Conservation (phyloP, 352 stramenopile species). For the Phytophthora cryptogea region DNA sequence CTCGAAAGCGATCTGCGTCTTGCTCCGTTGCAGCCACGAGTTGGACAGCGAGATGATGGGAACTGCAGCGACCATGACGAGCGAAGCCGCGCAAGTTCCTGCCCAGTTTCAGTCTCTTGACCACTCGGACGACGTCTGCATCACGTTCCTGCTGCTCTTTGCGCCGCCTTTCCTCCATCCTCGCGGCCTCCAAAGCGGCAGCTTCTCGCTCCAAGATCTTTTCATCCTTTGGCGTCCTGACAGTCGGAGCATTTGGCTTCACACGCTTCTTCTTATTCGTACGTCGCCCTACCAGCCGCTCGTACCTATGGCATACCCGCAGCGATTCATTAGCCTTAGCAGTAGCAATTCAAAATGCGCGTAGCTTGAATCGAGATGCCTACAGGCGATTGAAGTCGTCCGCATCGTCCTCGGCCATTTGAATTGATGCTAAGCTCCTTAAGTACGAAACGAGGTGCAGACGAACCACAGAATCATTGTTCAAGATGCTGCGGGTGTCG, state of each 20-base stretch:
- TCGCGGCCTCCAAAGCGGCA: constrained; percentile 1
- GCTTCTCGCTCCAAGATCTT: constrained; percentile 4
- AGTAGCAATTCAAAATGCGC: neutral
- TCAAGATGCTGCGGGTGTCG: constrained; percentile 61
- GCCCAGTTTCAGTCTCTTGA: constrained; percentile 24
- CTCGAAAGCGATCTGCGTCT: constrained; percentile 4
- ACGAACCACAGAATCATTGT: neutral
- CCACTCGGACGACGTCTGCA: neutral
- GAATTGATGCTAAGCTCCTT: neutral
- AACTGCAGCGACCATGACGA: constrained; percentile 15
- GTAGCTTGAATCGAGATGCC: neutral
- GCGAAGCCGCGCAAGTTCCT: constrained; percentile 33
- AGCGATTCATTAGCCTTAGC: neutral
- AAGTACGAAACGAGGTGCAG: constrained; percentile 3
- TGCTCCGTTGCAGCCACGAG: constrained; percentile 15
- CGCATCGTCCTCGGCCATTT: constrained; percentile 9
- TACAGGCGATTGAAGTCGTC: constrained; percentile 48
- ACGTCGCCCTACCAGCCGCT: constrained; percentile 35
- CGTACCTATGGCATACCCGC: constrained; percentile 27
- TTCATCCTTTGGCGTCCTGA: neutral
- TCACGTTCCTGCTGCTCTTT: constrained; percentile 21
- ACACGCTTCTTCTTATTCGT: constrained; percentile 18
- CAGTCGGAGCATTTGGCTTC: neutral
- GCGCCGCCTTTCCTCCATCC: constrained; percentile 5
- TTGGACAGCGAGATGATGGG: constrained; percentile 25